A percentile compares a stretch with the other conserved stretches of the same genome.
Evolutionary conservation across 441 rosid species (phyloP).

Genomic region (Geranium incanum): DNA sequence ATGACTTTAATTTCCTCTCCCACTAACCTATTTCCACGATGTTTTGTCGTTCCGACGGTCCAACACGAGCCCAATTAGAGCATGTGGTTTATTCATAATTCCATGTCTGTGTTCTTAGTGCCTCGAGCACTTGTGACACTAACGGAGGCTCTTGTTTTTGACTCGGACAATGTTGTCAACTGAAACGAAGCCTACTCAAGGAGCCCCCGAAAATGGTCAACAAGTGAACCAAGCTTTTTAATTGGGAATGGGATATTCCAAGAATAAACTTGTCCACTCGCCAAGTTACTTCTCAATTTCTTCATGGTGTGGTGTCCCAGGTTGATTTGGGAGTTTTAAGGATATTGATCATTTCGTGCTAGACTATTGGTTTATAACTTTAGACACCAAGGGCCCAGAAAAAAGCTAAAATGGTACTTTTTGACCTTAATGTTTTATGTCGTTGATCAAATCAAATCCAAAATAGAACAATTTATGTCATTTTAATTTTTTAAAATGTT

Average conservation of each 20-base stretch:
- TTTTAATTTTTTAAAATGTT: no score
- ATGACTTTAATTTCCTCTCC: background rate
- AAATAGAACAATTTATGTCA: no score
- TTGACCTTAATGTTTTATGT: background rate
- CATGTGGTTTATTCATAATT: background rate
- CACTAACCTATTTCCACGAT: background rate
- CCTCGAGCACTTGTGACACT: background rate
- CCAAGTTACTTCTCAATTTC: background rate
- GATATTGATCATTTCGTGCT: background rate
- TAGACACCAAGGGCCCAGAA: background rate
- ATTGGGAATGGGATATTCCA: constrained; percentile 21
- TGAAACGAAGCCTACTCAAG: background rate
- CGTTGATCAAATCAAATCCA: no score
- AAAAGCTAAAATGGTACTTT: background rate
- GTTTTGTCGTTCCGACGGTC: background rate
- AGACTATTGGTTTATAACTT: background rate
- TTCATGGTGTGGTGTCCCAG: background rate
- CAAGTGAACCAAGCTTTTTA: no score
- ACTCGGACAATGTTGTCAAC: background rate
- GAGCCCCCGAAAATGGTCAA: background rate
- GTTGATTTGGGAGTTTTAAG: background rate
- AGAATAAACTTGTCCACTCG: constrained; percentile 31
- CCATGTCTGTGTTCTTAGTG: background rate
- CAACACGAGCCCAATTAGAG: background rate
- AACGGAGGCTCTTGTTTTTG: background rate